Percentiles rank a stretch among this genome's conserved stretches.
These are phyloP conservation scores for Ogataea nakhonphanomensis DNA, from an alignment of 805 yeast species.

Conservation along the genomic window DNA sequence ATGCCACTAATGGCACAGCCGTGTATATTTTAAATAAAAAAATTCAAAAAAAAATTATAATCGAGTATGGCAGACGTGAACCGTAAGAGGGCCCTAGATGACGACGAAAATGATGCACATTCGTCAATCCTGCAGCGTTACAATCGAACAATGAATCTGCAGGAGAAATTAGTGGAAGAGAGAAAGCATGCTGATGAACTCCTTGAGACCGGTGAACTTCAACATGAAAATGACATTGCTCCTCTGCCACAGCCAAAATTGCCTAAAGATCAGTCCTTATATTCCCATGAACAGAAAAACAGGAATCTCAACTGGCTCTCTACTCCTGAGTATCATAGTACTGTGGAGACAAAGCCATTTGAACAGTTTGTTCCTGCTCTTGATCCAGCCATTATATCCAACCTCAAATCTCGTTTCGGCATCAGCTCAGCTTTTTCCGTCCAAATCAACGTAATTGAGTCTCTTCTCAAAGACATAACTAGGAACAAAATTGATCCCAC, in stretches of 20 bases:
- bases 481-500: conserved; percentile 44
- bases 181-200: too few relatives aligned
- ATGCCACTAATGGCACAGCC: conserved; percentile 4
- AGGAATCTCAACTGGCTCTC: conserved; percentile 63
- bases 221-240: conserved; percentile 43
- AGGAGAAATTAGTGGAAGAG: conserved; percentile 18
- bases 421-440: conserved; percentile 69
- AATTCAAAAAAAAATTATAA: background rate
- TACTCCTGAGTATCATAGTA: conserved; percentile 54
- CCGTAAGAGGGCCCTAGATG: conserved; percentile 6
- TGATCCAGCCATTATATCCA: conserved; percentile 40
- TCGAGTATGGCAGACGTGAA: conserved; percentile 3
- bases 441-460: conserved; percentile 64
- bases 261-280: conserved; percentile 48
- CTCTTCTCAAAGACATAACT: conserved; percentile 42
- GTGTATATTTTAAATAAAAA: conserved; percentile 1
- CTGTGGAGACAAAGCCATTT: conserved; percentile 47
- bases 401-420: conserved; percentile 42
- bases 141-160: conserved; percentile 37
- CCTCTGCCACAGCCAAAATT: conserved; percentile 85
- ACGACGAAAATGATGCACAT: conserved; percentile 29
- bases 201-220: conserved; percentile 19
- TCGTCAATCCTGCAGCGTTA: conserved; percentile 52
- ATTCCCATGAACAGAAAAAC: conserved; percentile 31
- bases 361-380: conserved; percentile 41